Base-by-base conservation (phyloP, 2,329 filamentous ascomycete species). In the Penicillium sp. region DNA sequence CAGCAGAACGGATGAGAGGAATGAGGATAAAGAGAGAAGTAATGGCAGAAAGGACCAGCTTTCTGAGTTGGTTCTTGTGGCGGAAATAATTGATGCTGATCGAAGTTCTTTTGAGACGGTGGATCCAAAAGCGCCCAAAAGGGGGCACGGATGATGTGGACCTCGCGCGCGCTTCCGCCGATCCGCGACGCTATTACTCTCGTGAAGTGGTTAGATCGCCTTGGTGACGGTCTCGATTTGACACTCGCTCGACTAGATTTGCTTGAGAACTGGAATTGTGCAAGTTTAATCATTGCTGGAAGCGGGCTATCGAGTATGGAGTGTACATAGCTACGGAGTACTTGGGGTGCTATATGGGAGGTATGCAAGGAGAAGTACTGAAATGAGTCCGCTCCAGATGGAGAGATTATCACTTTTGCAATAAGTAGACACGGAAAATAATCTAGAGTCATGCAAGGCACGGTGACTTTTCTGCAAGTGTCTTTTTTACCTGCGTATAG, bases 51-150 rank as follows among this genome's bases (percentile, higher is more conserved):
- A 58, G 56, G 51, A 51, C 57, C 56, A 20, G 56, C 62, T 58
- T 54, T 57, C 61, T 34, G 41, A 20, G 35, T 28, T 28, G 6
- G 35, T 37, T n/a, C 20, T 39, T 37, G 39, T 48, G 37, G 41
- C 37, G 58, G 57, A 56, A 57, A 59, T 57, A 55, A 56, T 54
- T 60, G 60, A 52, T 52, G 56, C 56, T 59, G 56, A 59, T 63
- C 57, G 53, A 53, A 51, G 57, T 50, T 61, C 55, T 38, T 49
- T 58, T 41, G 45, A 60, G 62, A 45, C 14, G 41, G 62, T 63
- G 62, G 62, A 63, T 57, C 37, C 57, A 57, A 63, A 62, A 63
- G 47, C 59, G 58, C 59, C 37, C 57, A 57, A 63, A 62, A 63
- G 54, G 62, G 61, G 62, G 58, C 55, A 61, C 61, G 61, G 55